A percentile compares a stretch with the other conserved stretches of the same genome.
Evolutionary conservation across 2,329 filamentous ascomycete genomes (phyloP).

Genomic region (Ceratocystis lukuohia): DNA sequence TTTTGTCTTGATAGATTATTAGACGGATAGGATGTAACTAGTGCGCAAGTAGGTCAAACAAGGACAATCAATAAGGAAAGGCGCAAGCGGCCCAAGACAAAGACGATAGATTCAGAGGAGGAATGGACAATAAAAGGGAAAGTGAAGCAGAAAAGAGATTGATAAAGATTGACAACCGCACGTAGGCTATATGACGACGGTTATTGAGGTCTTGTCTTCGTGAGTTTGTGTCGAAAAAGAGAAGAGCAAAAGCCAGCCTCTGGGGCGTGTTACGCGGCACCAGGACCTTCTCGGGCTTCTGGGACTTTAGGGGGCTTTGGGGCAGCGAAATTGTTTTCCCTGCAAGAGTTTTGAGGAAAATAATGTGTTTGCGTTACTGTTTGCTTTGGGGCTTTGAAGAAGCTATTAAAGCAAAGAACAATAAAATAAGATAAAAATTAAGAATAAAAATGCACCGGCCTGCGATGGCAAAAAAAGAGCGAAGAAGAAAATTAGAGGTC

Average conservation of each 20-base stretch:
- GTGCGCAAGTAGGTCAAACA: not conserved
- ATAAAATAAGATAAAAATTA: not conserved
- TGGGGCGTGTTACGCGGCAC: not conserved
- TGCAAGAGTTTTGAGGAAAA: not conserved
- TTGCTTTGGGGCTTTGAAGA: not conserved
- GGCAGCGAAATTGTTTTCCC: not conserved
- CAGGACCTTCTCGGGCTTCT: not conserved
- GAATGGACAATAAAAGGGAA: not conserved
- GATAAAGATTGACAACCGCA: not conserved
- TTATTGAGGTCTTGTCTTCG: not conserved
- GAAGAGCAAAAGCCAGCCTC: not conserved
- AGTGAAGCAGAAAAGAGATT: not conserved
- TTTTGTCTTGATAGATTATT: slow-evolving; percentile 1
- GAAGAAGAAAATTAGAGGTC: not conserved
- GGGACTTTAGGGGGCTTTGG: not conserved
- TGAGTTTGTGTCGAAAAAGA: not conserved
- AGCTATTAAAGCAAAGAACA: not conserved
- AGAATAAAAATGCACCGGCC: slow-evolving; percentile 6
- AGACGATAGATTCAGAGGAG: not conserved
- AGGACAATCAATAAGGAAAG: not conserved
- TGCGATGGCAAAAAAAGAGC: slow-evolving; percentile 9
- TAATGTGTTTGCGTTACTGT: not conserved
- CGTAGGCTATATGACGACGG: not conserved
- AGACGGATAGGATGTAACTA: slow-evolving; percentile 3
- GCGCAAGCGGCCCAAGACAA: not conserved